Conservation (phyloP, 2,329 filamentous ascomycete genomes). For the Pseudophaeomoniella oleicola region DNA sequence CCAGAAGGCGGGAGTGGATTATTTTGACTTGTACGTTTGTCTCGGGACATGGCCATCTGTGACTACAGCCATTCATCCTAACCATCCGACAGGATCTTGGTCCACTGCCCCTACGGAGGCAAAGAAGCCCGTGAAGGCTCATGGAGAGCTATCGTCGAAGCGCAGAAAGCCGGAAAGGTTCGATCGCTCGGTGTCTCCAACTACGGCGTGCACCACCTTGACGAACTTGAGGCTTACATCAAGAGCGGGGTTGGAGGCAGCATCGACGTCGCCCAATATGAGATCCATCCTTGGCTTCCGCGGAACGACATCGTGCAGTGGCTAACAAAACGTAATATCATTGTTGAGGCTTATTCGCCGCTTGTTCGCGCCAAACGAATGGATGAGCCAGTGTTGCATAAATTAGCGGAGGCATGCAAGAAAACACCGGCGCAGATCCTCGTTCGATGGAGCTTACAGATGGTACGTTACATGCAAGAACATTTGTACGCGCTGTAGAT, state of each 20-base stretch:
- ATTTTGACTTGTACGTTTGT: constrained; percentile 51
- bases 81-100: constrained; percentile 15
- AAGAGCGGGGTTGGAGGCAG: neutral
- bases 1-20: constrained; percentile 45
- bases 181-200: constrained; percentile 27
- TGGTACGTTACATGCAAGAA: too few species aligned
- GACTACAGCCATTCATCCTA: neutral
- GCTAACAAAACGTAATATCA: constrained; percentile 50
- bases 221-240: constrained; percentile 19
- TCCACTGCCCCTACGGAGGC: constrained; percentile 24
- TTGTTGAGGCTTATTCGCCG: constrained; percentile 42
- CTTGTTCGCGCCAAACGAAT: constrained; percentile 30
- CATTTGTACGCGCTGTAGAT: too few species aligned
- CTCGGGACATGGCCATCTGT: constrained; percentile 2
- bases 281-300: constrained; percentile 28
- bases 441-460: constrained; percentile 67
- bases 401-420: constrained; percentile 51
- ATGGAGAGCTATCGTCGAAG: constrained; percentile 26
- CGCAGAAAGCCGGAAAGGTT: constrained; percentile 22
- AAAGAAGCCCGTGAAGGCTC: constrained; percentile 22
- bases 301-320: constrained; percentile 64
- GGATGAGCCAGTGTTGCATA: constrained; percentile 39
- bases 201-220: constrained; percentile 23
- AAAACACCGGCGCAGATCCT: constrained; percentile 64
- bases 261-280: constrained; percentile 1